phyloP scores from a whole-genome alignment of 2,329 filamentous ascomycete species.

The Trichoderma atroviride region DNA sequence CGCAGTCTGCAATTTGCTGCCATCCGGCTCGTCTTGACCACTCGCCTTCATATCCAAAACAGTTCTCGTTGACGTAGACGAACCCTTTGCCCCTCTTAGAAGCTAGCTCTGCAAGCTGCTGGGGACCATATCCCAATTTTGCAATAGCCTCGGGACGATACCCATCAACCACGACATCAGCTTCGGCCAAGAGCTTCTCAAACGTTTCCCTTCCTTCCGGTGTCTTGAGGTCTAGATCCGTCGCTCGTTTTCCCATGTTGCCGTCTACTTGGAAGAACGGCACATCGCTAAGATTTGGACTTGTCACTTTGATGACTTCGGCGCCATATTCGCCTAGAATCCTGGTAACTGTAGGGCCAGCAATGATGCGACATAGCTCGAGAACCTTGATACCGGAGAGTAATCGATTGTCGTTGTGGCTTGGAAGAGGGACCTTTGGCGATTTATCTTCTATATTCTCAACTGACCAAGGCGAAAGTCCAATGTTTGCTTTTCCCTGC shows the following conservation, averaged over 20 bases:
- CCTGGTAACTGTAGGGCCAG: constrained; percentile 71
- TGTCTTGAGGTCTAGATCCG: constrained; percentile 64
- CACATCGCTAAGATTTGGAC: constrained; percentile 67
- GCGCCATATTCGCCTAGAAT: constrained; percentile 76
- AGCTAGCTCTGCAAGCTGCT: constrained; percentile 56
- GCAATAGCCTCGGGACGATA: constrained; percentile 69
- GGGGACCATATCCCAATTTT: constrained; percentile 63
- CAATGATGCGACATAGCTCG: constrained; percentile 75
- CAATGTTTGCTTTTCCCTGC: constrained; percentile 50
- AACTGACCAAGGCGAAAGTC: constrained; percentile 53
- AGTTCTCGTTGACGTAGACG: constrained; percentile 71
- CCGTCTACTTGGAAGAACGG: constrained; percentile 74
- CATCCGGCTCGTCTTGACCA: constrained; percentile 68
- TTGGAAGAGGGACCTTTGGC: constrained; percentile 47
- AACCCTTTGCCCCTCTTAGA: constrained; percentile 61
- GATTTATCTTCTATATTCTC: constrained; percentile 54
- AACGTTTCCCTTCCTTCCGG: constrained; percentile 57
- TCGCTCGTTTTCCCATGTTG: constrained; percentile 70
- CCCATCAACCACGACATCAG: constrained; percentile 68
- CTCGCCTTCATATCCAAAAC: constrained; percentile 63
- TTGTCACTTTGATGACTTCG: constrained; percentile 72
- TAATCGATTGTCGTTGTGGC: constrained; percentile 35
- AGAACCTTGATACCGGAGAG: constrained; percentile 69
- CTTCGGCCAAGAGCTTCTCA: constrained; percentile 60
- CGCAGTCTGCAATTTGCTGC: constrained; percentile 72